Base-by-base conservation (phyloP, 805 yeast genomes). In the Candida nitratophila region DNA sequence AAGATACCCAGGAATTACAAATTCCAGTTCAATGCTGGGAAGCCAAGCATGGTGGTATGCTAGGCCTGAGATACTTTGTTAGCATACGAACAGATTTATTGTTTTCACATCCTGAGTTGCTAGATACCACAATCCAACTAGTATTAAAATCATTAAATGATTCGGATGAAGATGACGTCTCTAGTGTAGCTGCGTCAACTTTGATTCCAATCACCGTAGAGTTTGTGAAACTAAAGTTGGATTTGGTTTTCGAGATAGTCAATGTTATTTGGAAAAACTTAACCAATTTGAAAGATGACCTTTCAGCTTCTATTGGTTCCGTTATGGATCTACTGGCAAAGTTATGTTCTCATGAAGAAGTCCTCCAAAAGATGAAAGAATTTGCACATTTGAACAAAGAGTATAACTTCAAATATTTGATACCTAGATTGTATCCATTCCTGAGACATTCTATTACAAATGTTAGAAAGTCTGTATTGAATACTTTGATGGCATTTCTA, bases 11-110 rank as follows among this genome's bases (percentile, higher is more conserved):
- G n/a, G 50, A 48, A 20, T 61, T 76, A 20, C 78, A 69, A 1
- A 61, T 69, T 12, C 67, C 73, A 37, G 57, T 66, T 16, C 78
- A 83, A 3, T 75, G 89, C 44, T 93, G 99, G 99, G 97, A 95
- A 60, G 98, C 96, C 3, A 86, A 93, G 47, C 99, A 93, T 69
- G 99, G 98, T 53, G 99, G 98, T 40, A 81, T 93, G 82, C 74
- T 93, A 12, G 99, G 98, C 0, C 69, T 93, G 42, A 72, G 96
- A 42, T 93, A 93, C 63, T 82, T 93, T 53, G 99, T 91, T 11
- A 83, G 96, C 47, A 88, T 91, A 3, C 74, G 96, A 53, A 80
- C 88, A 0, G 93, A 86, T 50, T 73, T 89, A n/a, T 67, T 91
- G 20, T 69, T 83, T 29, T 62, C 71, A 12, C 74, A 77, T 43